These are phyloP conservation scores for Cryptosporidium muris DNA, from an alignment of 169 alveolate genomes.

Conservation along the genomic window DNA sequence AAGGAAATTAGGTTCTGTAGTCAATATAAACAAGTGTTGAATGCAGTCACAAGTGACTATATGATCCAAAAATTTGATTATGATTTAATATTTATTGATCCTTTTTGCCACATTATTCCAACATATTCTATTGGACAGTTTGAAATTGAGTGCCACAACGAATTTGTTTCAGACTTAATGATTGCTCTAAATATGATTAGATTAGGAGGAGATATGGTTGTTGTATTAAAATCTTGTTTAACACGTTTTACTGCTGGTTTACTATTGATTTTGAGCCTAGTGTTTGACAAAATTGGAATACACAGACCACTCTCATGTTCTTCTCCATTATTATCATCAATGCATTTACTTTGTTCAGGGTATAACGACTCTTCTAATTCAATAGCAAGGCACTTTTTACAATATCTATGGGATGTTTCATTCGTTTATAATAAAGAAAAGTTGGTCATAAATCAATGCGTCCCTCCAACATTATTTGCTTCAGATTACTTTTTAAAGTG, in stretches of 20 bases:
- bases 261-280: conserved; percentile 73
- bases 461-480: conserved; percentile 67
- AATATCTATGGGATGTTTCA: conserved; percentile 80
- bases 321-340: conserved; percentile 75
- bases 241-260: conserved; percentile 79
- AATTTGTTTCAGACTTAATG: conserved; percentile 43
- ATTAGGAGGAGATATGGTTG: conserved; percentile 76
- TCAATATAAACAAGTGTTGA: conserved; percentile 55
- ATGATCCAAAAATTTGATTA: conserved; percentile 30
- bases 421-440: conserved; percentile 73
- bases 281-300: conserved; percentile 75
- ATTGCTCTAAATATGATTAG: conserved; percentile 75
- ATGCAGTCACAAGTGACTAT: conserved; percentile 47
- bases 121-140: conserved; percentile 64
- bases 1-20: conserved; percentile 41
- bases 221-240: conserved; percentile 70
- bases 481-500: conserved; percentile 62
- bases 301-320: conserved; percentile 74
- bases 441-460: conserved; percentile 73
- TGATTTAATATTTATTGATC: conserved; percentile 45
- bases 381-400: conserved; percentile 77
- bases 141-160: conserved; percentile 17
- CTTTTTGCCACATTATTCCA: conserved; percentile 51
- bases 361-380: conserved; percentile 76
- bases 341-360: conserved; percentile 73